Evolutionary conservation across 495 filamentous ascomycete species (phyloP).

Genomic region (Podospora fimiseda): DNA sequence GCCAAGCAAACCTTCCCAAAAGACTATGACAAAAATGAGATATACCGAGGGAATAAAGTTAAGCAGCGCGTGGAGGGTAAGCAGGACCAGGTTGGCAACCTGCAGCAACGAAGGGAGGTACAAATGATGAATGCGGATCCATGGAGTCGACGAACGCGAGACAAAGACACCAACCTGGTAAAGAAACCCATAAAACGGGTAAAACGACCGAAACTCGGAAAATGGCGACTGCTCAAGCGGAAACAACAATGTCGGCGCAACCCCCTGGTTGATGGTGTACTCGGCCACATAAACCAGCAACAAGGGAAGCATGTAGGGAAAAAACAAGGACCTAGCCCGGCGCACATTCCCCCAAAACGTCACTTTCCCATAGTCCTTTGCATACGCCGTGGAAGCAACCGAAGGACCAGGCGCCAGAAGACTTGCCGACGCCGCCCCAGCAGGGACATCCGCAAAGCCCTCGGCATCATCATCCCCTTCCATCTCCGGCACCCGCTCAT

Average conservation of each 20-base stretch:
- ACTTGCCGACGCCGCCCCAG: slow-evolving; percentile 26
- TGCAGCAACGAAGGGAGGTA: slow-evolving; percentile 85
- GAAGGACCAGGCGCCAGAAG: slow-evolving; percentile 31
- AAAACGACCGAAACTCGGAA: slow-evolving; percentile 74
- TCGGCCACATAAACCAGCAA: slow-evolving; percentile 90
- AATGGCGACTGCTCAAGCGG: slow-evolving; percentile 72
- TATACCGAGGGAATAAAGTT: slow-evolving; percentile 78
- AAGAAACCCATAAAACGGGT: slow-evolving; percentile 81
- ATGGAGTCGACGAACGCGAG: slow-evolving; percentile 82
- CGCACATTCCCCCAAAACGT: slow-evolving; percentile 43
- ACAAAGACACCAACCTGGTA: slow-evolving; percentile 94
- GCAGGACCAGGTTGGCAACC: slow-evolving; percentile 63
- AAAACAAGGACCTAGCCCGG: slow-evolving; percentile 38
- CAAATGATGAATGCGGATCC: slow-evolving; percentile 70
- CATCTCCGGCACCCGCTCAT: slow-evolving; percentile 31
- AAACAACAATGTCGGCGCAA: slow-evolving; percentile 84
- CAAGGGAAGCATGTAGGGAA: slow-evolving; percentile 76
- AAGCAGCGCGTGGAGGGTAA: slow-evolving; percentile 69
- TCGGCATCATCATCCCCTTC: slow-evolving; percentile 35
- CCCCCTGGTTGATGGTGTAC: slow-evolving; percentile 94
- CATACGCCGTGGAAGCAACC: slow-evolving; percentile 25
- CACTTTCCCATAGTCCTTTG: slow-evolving; percentile 15
- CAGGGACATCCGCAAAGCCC: slow-evolving; percentile 26
- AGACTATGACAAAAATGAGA: slow-evolving; percentile 73
- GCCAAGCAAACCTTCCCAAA: slow-evolving; percentile 92